Base-by-base conservation (phyloP, 2,329 filamentous ascomycete species). In the Bipolaris bicolor region DNA sequence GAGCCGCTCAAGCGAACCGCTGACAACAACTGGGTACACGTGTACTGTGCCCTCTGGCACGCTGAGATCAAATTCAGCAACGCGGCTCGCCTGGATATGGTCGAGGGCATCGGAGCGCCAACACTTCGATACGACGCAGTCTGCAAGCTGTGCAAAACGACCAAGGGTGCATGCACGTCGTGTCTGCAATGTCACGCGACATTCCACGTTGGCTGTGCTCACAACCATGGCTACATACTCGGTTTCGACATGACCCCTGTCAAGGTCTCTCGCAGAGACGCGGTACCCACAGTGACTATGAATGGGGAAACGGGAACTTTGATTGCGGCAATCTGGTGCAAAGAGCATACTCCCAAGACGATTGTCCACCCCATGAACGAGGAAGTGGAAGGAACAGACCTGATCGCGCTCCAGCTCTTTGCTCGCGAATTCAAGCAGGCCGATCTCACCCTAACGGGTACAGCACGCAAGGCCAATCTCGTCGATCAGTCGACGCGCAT, bases 11-110 rank as follows among this genome's bases (percentile, higher is more conserved):
- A 99, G 79, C 87, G 91, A 47, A 99, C 95, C 0, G 91, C 90
- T 3, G 92, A 96, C 73, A 98, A 98, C 78, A 98, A 98, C 71
- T 99, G 95, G 95, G 91, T 97, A 15, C 95, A 99, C 74, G 92
- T 98, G 26, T 89, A 90, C 36, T 99, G 95, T 72, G 93, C 95
- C 1, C 82, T 97, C 16, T 98, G 91, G 88, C 93, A 90, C 10
- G 88, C 92, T 0, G 95, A 99, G 76, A 89, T 97, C 68, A 95
- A 93, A 71, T 99, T 97, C 76, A 93, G 90, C 61, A 91, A 91
- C 67, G 90, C 92, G 16, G 88, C 88, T 69, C 87, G 90, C 16
- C 80, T 99, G 33, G 90, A 92, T 66, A 89, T 92, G 31, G 92
- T 91, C 1, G 95, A 99, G 78, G 94, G 94, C 18, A 92, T 99